These are phyloP conservation scores for Talaromyces sp. DNA, from an alignment of 2,329 filamentous ascomycete genomes.

Conservation along the genomic window DNA sequence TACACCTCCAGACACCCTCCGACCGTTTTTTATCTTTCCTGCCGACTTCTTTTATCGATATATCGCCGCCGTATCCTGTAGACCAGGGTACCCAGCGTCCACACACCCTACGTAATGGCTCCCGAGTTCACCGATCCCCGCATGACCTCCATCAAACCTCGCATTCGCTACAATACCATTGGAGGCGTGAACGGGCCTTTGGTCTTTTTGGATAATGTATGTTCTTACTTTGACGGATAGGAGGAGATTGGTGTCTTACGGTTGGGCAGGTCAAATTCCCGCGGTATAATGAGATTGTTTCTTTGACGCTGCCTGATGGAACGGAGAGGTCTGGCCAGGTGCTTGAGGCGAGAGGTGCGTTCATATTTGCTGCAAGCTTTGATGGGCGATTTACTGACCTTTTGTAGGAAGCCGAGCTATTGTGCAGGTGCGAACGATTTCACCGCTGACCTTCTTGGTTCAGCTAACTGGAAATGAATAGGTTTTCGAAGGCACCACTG, in stretches of 20 bases:
- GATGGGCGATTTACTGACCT: background rate
- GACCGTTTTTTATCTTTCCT: background rate
- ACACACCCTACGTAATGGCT: constrained; percentile 7
- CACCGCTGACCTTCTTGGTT: background rate
- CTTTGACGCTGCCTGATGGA: constrained; percentile 91
- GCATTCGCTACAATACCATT: constrained; percentile 95
- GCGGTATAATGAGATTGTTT: constrained; percentile 96
- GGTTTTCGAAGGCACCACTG: constrained; percentile 96
- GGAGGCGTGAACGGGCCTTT: constrained; percentile 96
- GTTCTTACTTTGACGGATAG: constrained; percentile 31
- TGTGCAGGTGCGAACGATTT: constrained; percentile 68
- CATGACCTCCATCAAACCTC: constrained; percentile 58
- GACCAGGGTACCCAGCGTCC: constrained; percentile 1
- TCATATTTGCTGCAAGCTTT: background rate
- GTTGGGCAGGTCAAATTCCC: constrained; percentile 79
- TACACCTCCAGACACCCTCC: background rate
- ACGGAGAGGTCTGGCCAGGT: constrained; percentile 91
- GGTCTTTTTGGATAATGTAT: constrained; percentile 93
- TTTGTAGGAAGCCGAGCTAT: constrained; percentile 79
- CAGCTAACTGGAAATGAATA: constrained; percentile 37
- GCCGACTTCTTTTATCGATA: background rate
- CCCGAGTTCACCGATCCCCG: constrained; percentile 43
- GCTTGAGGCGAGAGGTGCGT: constrained; percentile 72
- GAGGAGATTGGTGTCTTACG: background rate
- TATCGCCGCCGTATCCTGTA: constrained; percentile 1